Base-by-base conservation (phyloP, 805 yeast genomes). In the Hanseniaspora vineae region DNA sequence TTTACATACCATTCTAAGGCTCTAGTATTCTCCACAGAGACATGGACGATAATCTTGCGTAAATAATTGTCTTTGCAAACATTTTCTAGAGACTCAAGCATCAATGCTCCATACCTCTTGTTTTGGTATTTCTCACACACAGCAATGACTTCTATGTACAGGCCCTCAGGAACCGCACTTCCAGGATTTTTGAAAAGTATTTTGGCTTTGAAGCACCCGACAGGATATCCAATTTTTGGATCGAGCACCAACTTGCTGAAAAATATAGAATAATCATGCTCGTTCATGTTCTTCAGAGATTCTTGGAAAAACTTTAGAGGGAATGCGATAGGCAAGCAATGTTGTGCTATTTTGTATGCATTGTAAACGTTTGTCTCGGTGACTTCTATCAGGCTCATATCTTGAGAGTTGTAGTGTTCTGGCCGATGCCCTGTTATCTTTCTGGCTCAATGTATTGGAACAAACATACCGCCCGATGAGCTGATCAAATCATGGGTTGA, bases 201-300 rank as follows among this genome's bases (percentile, higher is more conserved):
- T 46, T 73, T 65, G 48, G 83, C 81, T 51, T 80, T 78, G 44
- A 87, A 66, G 3, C 79, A 81, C 14, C 92, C 96, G 3, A 87
- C 90, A 8, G 95, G 87, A 6, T 84, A 75, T 57, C 83, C 95
- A 44, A n/a, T 33, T 33, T 33, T 12, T 12, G 81, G 75, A 62
- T 72, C 82, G 64, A 70, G 84, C 0, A 81, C 84, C 48, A 58
- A 42, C 45, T 57, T 55, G 32, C 56, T 50, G 44, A 57, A 61
- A 42, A 49, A 56, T 6, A 57, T 51, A 12, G 49, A 55, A 39
- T 48, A 49, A 29, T 55, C 52, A 13, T 46, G 12, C 19, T 18
- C 42, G 17, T 39, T 15, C 5, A 39, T 11, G 12, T 17, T 32
- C 39, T 50, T 49, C 39, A 55, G 54, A 23, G 57, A 39, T 46